Evolutionary conservation across 2,329 filamentous ascomycete species (phyloP).

Genomic region (Tolypocladium inflatum): DNA sequence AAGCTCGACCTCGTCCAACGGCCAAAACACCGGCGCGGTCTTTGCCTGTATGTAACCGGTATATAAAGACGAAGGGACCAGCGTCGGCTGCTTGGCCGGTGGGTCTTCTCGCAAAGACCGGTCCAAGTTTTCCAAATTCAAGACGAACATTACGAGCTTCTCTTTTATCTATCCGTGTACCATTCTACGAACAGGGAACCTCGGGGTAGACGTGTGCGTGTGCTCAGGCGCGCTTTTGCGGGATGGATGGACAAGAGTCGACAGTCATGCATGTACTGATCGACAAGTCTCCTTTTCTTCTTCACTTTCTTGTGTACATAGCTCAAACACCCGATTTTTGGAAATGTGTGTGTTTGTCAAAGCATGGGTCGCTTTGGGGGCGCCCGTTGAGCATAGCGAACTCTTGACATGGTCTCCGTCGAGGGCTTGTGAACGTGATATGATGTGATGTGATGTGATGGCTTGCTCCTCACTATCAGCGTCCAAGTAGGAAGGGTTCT

Average conservation of each 20-base stretch:
- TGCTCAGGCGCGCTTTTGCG: neutral
- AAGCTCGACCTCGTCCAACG: constrained; percentile 6
- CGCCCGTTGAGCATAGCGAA: neutral
- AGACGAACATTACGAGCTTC: neutral
- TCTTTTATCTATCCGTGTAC: neutral
- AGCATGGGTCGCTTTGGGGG: neutral
- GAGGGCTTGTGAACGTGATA: neutral
- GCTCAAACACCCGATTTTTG: neutral
- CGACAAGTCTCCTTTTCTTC: neutral
- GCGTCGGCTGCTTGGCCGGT: neutral
- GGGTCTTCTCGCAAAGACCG: neutral
- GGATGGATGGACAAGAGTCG: neutral
- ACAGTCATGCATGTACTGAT: neutral
- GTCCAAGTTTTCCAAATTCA: neutral
- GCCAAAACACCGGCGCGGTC: neutral
- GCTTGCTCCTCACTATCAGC: neutral
- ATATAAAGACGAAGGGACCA: neutral
- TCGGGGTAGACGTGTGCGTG: neutral
- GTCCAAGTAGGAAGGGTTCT: neutral
- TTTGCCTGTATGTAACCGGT: neutral
- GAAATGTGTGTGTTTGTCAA: neutral
- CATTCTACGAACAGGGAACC: neutral
- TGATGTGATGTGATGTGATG: neutral
- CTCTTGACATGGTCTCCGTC: neutral
- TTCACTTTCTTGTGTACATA: neutral